Evolutionary conservation across 179 eudicot species (phyloP).

Genomic region (Spergularia azorica): DNA sequence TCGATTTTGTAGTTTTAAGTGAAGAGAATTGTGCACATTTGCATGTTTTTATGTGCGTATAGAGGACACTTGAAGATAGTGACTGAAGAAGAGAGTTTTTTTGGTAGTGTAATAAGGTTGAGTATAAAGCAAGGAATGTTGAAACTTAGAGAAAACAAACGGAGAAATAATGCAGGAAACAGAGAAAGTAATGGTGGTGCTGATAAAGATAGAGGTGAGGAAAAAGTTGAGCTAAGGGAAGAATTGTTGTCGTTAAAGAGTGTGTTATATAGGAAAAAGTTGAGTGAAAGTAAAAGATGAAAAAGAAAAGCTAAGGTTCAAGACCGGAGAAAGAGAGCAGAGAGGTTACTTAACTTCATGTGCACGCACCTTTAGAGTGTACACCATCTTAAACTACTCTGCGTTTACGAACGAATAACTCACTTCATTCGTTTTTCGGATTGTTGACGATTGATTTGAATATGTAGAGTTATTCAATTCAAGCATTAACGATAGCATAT

Average conservation of each 20-base stretch:
- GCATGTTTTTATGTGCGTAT: background rate
- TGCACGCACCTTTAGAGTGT: constrained; percentile 30
- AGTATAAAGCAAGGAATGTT: constrained; percentile 25
- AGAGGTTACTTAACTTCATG: constrained; percentile 48
- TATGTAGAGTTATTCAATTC: no score
- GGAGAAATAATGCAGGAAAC: no score
- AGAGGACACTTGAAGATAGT: background rate
- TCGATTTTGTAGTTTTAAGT: background rate
- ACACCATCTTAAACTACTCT: background rate
- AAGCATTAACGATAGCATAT: no score
- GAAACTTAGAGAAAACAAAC: constrained; percentile 2
- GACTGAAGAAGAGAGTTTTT: background rate
- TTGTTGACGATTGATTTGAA: no score
- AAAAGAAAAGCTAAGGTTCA: background rate
- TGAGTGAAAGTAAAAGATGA: background rate
- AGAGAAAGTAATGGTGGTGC: constrained; percentile 3
- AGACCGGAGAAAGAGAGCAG: background rate
- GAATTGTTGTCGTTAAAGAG: background rate
- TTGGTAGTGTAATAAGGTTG: background rate
- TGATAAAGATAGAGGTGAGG: constrained; percentile 10
- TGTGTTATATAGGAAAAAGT: background rate
- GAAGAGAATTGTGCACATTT: background rate
- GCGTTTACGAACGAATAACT: background rate
- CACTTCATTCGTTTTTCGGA: no score
- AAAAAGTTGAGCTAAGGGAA: constrained; percentile 13